Evolutionary conservation across 1,284 basidiomycete species (phyloP).

Genomic region (Violaceomyces palustris): DNA sequence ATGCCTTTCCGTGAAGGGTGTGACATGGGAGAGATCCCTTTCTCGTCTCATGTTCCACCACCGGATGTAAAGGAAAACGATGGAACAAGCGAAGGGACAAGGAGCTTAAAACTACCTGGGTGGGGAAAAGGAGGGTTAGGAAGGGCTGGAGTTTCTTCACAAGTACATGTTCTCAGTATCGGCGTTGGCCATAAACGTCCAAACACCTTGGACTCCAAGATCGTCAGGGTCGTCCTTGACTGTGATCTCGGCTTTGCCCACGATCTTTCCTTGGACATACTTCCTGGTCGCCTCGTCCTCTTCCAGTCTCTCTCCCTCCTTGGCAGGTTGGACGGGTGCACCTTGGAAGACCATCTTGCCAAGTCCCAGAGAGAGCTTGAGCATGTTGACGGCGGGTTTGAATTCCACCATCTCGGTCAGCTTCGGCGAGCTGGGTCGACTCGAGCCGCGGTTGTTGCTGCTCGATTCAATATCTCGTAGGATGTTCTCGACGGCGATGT

Average conservation of each 20-base stretch:
- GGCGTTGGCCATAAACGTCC: constrained; percentile 45
- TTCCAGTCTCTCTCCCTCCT: constrained; percentile 5
- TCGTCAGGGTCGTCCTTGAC: constrained; percentile 44
- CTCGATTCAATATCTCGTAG: constrained; percentile 42
- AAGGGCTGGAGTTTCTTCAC: no score
- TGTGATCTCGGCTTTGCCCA: constrained; percentile 25
- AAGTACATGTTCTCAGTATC: constrained; percentile 40
- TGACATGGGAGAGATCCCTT: no score
- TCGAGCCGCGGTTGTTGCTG: no score
- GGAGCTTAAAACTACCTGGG: no score
- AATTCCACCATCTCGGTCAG: constrained; percentile 22
- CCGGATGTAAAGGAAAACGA: no score
- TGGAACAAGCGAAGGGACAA: no score
- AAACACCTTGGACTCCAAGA: constrained; percentile 44
- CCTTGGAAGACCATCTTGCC: constrained; percentile 48
- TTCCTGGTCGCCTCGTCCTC: constrained; percentile 6
- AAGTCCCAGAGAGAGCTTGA: constrained; percentile 45
- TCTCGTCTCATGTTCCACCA: no score
- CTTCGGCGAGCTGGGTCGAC: background rate
- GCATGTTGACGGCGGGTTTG: constrained; percentile 39
- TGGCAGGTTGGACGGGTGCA: constrained; percentile 6
- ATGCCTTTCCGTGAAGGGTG: no score
- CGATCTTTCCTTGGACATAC: constrained; percentile 14
- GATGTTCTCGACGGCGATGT: constrained; percentile 48
- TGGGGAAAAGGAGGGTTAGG: no score